phyloP scores from a whole-genome alignment of 441 rosid species.

The Populus trichocarpa region DNA sequence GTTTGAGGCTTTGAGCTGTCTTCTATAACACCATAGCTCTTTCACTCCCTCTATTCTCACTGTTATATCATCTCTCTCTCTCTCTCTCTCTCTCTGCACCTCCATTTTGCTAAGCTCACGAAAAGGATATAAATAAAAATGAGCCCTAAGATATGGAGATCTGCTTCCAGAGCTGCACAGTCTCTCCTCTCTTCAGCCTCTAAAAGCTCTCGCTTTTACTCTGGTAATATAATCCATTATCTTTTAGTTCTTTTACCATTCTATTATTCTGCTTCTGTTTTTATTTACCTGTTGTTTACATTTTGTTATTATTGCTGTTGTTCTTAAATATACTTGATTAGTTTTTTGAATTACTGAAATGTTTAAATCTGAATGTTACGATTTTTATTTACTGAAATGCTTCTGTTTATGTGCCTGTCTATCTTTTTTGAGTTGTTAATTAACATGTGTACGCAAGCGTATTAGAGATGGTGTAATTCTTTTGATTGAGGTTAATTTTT shows the following conservation, averaged over 20 bases:
- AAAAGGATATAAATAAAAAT: neutral
- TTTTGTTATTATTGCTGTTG: neutral
- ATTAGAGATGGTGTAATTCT: neutral
- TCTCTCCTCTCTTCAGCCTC: conserved; percentile 64
- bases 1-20: conserved; percentile 20
- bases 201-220: conserved; percentile 60
- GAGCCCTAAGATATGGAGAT: conserved; percentile 75
- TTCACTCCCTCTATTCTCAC: neutral
- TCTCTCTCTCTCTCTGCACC: neutral
- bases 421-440: neutral
- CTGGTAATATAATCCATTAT: conserved; percentile 41
- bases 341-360: neutral
- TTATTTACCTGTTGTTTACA: neutral
- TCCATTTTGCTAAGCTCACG: neutral
- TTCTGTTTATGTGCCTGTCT: neutral
- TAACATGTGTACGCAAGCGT: neutral
- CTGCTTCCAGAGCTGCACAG: conserved; percentile 76
- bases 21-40: too few species aligned
- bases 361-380: neutral
- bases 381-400: neutral
- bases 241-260: neutral
- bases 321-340: neutral
- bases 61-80: neutral
- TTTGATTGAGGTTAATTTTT: neutral
- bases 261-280: neutral